Evolutionary conservation across 176 grass and related monocot genomes (phyloP).

Genomic region (Alopecurus myosuroides): DNA sequence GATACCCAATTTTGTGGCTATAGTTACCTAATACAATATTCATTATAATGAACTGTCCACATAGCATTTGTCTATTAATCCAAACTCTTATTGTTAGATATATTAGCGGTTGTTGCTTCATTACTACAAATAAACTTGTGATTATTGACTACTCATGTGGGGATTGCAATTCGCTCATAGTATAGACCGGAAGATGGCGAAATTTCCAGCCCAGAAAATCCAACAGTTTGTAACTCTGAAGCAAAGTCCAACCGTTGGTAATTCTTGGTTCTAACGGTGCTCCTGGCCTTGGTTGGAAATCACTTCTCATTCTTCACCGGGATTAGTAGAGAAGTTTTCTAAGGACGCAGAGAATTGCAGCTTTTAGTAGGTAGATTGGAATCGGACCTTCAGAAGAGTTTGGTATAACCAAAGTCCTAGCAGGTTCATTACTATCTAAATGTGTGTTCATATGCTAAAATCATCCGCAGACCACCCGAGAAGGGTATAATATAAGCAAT

Average conservation of each 20-base stretch:
- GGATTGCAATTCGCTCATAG: constrained; percentile 4
- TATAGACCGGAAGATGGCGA: not conserved
- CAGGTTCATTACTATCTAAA: not conserved
- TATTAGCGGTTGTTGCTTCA: too few species aligned
- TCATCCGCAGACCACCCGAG: not conserved
- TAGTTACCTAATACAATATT: too few species aligned
- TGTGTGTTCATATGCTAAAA: not conserved
- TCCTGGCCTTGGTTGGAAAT: not conserved
- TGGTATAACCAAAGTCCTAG: not conserved
- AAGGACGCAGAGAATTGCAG: not conserved
- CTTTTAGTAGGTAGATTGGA: not conserved
- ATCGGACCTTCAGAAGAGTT: not conserved
- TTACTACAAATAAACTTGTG: not conserved
- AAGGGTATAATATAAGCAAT: not conserved
- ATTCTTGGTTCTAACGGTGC: not conserved
- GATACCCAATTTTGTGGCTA: too few species aligned
- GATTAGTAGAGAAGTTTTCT: not conserved
- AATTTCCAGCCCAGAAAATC: not conserved
- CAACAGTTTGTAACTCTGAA: too few species aligned
- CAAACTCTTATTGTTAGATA: too few species aligned
- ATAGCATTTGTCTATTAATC: too few species aligned
- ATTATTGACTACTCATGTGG: not conserved
- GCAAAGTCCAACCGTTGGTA: too few species aligned
- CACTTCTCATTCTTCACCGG: not conserved
- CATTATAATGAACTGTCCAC: too few species aligned